Percentiles rank a stretch among this genome's conserved stretches.
Conservation (phyloP, 202 grass and related monocot genomes). For the Tripidium arundinaceum region DNA sequence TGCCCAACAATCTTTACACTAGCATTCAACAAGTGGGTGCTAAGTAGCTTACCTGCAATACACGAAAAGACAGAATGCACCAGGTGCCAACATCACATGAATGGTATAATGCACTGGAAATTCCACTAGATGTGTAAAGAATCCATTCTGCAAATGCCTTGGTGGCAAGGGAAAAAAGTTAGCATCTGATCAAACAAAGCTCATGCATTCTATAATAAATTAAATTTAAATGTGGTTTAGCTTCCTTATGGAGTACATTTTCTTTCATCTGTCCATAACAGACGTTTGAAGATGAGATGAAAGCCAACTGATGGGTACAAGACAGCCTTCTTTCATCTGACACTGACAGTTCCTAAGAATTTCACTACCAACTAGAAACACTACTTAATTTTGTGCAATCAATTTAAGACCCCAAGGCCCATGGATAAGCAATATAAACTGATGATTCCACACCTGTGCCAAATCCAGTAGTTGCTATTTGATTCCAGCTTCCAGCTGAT, state of each 20-base stretch:
- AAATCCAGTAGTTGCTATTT: slow-evolving; percentile 90
- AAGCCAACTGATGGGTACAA: slow-evolving; percentile 13
- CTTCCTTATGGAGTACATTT: slow-evolving; percentile 5
- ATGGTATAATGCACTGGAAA: slow-evolving; percentile 94
- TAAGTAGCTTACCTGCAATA: slow-evolving; percentile 67
- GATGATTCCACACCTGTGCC: slow-evolving; percentile 71
- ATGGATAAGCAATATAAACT: neutral
- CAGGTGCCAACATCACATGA: slow-evolving; percentile 96
- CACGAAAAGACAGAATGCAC: slow-evolving; percentile 91
- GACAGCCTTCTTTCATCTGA: neutral
- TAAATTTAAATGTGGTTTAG: neutral
- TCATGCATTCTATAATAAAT: slow-evolving; percentile 8
- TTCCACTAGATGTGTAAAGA: slow-evolving; percentile 90
- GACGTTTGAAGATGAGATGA: neutral
- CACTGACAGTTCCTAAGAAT: neutral
- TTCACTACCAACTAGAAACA: slow-evolving; percentile 17
- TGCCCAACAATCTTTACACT: slow-evolving; percentile 18
- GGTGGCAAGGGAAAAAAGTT: slow-evolving; percentile 18
- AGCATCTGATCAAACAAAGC: slow-evolving; percentile 7
- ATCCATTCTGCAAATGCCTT: slow-evolving; percentile 98
- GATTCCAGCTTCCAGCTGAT: slow-evolving; percentile 93
- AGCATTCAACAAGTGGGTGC: neutral
- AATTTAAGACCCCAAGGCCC: neutral
- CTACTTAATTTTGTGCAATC: neutral
- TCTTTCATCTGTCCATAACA: slow-evolving; percentile 8